Base-by-base conservation (phyloP, 2,329 filamentous ascomycete genomes). In the Aspergillus fumigatus region DNA sequence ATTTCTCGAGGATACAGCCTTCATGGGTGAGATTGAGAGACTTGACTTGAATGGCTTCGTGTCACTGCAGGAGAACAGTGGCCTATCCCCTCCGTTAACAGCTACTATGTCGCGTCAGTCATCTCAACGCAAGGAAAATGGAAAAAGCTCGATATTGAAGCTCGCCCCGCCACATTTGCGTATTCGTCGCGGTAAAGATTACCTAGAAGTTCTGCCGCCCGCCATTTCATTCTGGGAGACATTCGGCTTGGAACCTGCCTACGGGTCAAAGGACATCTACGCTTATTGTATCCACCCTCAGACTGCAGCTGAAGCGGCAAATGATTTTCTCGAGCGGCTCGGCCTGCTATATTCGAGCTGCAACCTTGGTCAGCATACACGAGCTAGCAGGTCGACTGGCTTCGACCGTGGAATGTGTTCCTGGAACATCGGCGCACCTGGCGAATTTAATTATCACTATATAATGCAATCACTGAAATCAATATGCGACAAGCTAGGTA, bases 181-280 rank as follows among this genome's bases (percentile, higher is more conserved):
- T 40, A 71, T 86, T 11, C 79, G 79, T 52, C 80, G 84, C 32
- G 79, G 77, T 8, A 80, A 82, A 41, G 75, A 76, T 40, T 75
- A 72, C 7, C 77, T 84, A 67, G 82, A 85, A 59, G 71, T 84
- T 51, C 73, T 85, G 14, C 80, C 83, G 3, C 75, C 83, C 8
- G 80, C 83, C 4, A 66, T 85, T 50, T 71, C 76, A 2, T 87
- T 86, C 62, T 87, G 84, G 84, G 83, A 86, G 60, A 77, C 81
- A 1, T 78, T 87, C 43, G 82, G 81, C 19, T 71, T 87, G 9
- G 79, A 80, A 43, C 84, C 84, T 35, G 76, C 77, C 41, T 79
- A 77, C 64, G 80, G 82, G 1, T 57, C 76, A 1, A 87, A 87
- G 65, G 77, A 86, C 63, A 70, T 86, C n/a, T 77, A 79, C 23